Evolutionary conservation across 2,329 filamentous ascomycete genomes (phyloP), one percentile per base, ranked within the genome.

Genomic region (Ophiocordyceps robertsii): DNA sequence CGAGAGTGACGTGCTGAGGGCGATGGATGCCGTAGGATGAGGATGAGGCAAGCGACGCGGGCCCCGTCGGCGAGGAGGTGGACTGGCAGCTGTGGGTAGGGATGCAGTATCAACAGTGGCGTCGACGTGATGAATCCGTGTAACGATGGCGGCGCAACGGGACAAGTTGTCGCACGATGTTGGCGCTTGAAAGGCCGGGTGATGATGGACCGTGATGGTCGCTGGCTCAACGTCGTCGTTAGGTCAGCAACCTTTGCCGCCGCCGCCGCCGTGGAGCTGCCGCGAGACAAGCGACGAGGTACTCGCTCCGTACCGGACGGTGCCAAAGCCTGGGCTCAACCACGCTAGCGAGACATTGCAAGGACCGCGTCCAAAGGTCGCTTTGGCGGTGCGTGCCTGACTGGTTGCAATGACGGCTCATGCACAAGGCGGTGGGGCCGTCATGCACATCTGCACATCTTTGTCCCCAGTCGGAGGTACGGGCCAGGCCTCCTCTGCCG

Each of bases 1-100:
- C 19, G 19, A 19, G 19, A 27, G 40, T 43, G 52, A 48, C 14
- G 14, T 10, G 33, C 6, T 36, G 33, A 16, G 33, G 16, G 3
- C 13, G 31, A 33, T 33, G 31, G 6, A 7, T 4, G 31, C 31
- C 31, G 31, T 33, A 11, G n/a, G 31, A 13, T 6, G 11, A 12
- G 31, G 12, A 24, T 4, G 24, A 27, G 24, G 24, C 24, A 9
- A 27, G 24, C 24, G 24, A 3, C 24, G 24, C 24, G 24, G 9
- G 6, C 9, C 24, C 24, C 24, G 24, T 27, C 24, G 24, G 24
- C 24, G 24, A 27, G 24, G 6, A 27, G 24, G 24, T 6, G 6
- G 6, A 9, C 7, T 27, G 24, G 24, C 24, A 27, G 24, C 24
- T 4, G 24, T 3, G 24, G 2, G 24, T 27, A 27, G 24, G 24